These are phyloP conservation scores for Penicillium sp. DNA, from an alignment of 2,329 filamentous ascomycete genomes.

Conservation along the genomic window DNA sequence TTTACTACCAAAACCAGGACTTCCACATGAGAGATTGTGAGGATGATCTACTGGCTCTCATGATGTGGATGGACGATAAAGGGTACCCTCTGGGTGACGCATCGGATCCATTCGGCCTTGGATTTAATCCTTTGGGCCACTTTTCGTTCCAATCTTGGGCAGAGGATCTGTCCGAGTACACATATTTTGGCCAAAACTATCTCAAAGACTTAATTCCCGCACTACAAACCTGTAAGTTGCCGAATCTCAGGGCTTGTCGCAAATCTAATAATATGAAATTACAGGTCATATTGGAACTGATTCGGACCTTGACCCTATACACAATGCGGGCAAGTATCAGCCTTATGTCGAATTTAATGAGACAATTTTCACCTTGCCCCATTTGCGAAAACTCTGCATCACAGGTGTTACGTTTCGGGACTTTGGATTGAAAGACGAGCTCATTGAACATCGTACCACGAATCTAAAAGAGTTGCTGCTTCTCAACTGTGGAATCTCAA, in stretches of 20 bases:
- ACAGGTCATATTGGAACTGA: not conserved
- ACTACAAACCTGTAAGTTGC: not conserved
- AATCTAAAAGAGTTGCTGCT: not conserved
- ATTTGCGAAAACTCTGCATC: not conserved
- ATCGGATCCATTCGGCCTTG: not conserved
- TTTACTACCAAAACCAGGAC: not conserved
- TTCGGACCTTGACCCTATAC: not conserved
- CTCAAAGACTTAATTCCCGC: not conserved
- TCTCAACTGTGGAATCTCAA: not conserved
- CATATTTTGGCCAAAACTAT: not conserved
- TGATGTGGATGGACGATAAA: not conserved
- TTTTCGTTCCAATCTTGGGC: not conserved
- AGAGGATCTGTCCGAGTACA: not conserved
- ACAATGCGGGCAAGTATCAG: not conserved
- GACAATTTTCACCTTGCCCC: not conserved
- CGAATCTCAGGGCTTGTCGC: not conserved
- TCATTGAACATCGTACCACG: not conserved
- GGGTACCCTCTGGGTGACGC: not conserved
- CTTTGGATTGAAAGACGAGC: not conserved
- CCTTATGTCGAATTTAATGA: not conserved
- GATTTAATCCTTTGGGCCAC: not conserved
- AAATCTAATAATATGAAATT: not conserved
- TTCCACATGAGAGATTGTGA: not conserved
- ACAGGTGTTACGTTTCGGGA: not conserved
- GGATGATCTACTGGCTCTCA: not conserved